phyloP scores from a whole-genome alignment of 2,329 filamentous ascomycete genomes.

The Akanthomyces dipterigenus region DNA sequence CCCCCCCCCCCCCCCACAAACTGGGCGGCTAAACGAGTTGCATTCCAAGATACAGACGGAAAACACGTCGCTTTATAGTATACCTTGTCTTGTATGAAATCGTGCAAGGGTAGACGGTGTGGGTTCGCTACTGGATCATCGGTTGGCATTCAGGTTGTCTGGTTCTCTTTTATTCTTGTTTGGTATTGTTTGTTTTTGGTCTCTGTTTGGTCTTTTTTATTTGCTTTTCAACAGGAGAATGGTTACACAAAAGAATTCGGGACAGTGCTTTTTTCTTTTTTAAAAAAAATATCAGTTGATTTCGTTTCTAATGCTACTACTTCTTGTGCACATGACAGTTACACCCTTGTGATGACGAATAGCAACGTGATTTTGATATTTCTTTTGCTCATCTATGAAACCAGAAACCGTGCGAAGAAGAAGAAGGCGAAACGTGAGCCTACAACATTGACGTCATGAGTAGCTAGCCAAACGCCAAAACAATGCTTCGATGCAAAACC shows the following conservation, averaged over 20 bases:
- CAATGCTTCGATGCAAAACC: slow-evolving; percentile 8
- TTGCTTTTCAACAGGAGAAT: slow-evolving; percentile 9
- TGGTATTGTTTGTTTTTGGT: background rate
- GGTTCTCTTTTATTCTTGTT: background rate
- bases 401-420: background rate
- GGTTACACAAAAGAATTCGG: slow-evolving; percentile 12
- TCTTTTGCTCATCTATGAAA: background rate
- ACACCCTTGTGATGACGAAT: background rate
- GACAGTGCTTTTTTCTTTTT: background rate
- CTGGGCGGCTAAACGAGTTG: background rate
- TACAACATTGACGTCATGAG: background rate
- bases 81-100: background rate
- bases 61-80: background rate
- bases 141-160: background rate
- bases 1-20: too few relatives aligned
- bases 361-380: background rate
- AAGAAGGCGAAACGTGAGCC: background rate
- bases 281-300: background rate
- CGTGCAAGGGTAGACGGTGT: background rate
- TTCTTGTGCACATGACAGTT: background rate
- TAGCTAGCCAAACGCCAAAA: slow-evolving; percentile 1
- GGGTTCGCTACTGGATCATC: background rate
- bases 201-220: background rate
- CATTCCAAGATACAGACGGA: background rate
- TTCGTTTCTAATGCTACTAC: background rate